These are phyloP conservation scores for Sporothrix luriei DNA, from an alignment of 2,329 filamentous ascomycete species.

Conservation along the genomic window DNA sequence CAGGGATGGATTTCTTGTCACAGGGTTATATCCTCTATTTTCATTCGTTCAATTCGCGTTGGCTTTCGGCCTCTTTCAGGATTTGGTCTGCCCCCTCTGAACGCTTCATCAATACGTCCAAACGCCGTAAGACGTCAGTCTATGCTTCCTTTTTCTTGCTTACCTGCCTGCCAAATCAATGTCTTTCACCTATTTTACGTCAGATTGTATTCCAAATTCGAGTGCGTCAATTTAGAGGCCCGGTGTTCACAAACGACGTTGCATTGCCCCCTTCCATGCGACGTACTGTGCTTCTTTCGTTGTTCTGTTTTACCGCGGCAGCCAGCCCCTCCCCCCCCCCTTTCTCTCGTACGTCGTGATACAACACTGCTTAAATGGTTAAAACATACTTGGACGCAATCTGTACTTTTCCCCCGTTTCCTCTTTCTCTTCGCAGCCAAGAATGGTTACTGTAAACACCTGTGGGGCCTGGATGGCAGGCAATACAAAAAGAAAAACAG, in stretches of 20 bases:
- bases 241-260: neutral
- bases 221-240: no score
- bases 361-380: neutral
- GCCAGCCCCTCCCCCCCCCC: no score
- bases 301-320: neutral
- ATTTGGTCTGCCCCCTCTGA: neutral
- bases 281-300: neutral
- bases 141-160: no score
- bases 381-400: no score
- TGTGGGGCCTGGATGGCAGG: neutral
- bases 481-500: neutral
- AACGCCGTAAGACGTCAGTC: no score
- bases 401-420: no score
- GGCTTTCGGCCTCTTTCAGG: neutral
- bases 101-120: no score
- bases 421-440: neutral
- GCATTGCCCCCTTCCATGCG: neutral
- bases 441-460: constrained; percentile 13
- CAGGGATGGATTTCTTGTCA: neutral
- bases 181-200: neutral
- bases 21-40: neutral
- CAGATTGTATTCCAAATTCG: neutral
- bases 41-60: no score
- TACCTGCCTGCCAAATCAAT: neutral
- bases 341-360: neutral